Evolutionary conservation across 108 stramenopile genomes (phyloP).

Genomic region (Skeletonema tropicum): DNA sequence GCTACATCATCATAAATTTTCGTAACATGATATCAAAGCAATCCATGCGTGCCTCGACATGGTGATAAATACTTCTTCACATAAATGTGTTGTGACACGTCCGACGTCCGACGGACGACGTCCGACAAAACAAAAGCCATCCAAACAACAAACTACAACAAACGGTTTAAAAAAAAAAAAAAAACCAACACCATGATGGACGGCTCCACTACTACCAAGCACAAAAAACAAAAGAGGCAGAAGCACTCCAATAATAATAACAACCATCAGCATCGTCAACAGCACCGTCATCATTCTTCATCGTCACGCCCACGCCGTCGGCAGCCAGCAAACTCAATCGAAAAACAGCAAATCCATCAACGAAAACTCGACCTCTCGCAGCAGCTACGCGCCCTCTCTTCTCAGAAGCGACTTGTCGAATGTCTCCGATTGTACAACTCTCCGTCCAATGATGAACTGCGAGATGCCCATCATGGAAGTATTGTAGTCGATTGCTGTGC

Average conservation of each 20-base stretch:
- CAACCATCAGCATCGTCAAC: no score
- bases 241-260: background rate
- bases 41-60: no score
- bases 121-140: no score
- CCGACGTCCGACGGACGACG: no score
- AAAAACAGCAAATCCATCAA: constrained; percentile 19
- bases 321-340: background rate
- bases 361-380: constrained; percentile 69
- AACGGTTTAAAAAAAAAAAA: no score
- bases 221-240: background rate
- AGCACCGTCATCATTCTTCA: no score
- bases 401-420: constrained; percentile 68
- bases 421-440: constrained; percentile 65
- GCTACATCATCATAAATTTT: no score
- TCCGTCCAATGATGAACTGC: constrained; percentile 48
- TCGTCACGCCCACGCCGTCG: background rate
- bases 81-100: no score
- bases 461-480: constrained; percentile 83
- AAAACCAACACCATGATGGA: background rate
- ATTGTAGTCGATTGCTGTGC: constrained; percentile 84
- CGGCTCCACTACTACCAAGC: background rate
- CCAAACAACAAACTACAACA: no score
- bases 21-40: no score
- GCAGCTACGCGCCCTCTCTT: constrained; percentile 64
- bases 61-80: no score